Percentiles rank a stretch among this genome's conserved stretches.
phyloP scores from a whole-genome alignment of 1,284 basidiomycete genomes.

The Grifola frondosa region DNA sequence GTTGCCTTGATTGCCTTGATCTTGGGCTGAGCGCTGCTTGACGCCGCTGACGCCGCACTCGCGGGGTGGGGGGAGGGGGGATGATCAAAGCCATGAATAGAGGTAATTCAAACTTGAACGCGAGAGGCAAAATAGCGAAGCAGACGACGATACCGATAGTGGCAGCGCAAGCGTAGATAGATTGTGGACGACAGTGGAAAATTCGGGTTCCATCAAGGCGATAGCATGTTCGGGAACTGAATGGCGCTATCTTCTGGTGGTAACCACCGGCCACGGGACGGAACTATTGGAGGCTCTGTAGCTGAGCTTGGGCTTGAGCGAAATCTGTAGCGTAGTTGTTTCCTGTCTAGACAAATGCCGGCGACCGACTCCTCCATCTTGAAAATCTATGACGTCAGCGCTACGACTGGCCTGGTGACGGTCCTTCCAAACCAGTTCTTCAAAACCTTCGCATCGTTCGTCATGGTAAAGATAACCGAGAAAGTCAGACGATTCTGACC shows the following conservation, averaged over 20 bases:
- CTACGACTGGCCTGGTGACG: conserved; percentile 82
- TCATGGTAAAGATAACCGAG: conserved; percentile 84
- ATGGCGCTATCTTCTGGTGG: conserved; percentile 94
- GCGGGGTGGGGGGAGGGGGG: too few relatives aligned
- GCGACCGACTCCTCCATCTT: conserved; percentile 72
- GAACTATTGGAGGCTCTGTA: conserved; percentile 95
- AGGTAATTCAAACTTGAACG: too few relatives aligned
- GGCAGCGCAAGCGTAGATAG: too few relatives aligned
- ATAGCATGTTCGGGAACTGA: conserved; percentile 97
- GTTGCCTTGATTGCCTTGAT: too few relatives aligned
- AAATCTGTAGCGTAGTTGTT: conserved; percentile 74
- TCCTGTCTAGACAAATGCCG: conserved; percentile 62
- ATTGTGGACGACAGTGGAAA: too few relatives aligned
- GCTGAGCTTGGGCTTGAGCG: conserved; percentile 90
- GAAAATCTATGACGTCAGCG: conserved; percentile 16
- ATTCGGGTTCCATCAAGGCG: too few relatives aligned
- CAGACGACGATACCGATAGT: too few relatives aligned
- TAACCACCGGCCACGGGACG: conserved; percentile 93
- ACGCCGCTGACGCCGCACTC: too few relatives aligned
- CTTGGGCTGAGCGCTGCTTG: too few relatives aligned
- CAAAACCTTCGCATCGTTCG: conserved; percentile 75
- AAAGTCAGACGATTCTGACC: conserved; percentile 89
- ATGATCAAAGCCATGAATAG: too few relatives aligned
- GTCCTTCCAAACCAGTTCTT: conserved; percentile 92
- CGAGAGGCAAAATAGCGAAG: too few relatives aligned